Evolutionary conservation across 768 basidiomycete species (phyloP), one percentile per base, ranked within the genome.

Genomic region (Tricholoma hemisulphureum): DNA sequence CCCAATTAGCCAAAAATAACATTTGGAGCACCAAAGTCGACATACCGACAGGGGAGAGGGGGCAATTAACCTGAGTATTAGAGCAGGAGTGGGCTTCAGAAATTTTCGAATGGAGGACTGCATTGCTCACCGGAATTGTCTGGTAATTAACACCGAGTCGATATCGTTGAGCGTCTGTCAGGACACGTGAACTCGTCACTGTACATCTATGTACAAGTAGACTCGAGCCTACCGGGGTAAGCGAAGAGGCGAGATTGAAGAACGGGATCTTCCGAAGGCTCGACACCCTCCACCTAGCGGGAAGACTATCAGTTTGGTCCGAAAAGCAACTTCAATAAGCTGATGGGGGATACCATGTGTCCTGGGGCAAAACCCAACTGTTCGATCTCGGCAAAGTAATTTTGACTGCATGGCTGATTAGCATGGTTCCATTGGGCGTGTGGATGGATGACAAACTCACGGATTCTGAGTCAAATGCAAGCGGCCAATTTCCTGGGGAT

Each of bases 221-320:
- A 8, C 32, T 37, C 7, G 32, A 43, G 52, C 69, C 59, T 62
- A 74, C 80, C 81, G 41, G 77, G 78, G 64, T 86, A 85, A 1
- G 82, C 78, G 70, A 84, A 85, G 53, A 85, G 70, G 31, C 83
- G 79, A 16, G 77, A 75, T 67, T 86, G 84, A 20, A 85, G 76
- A 39, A 82, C 81, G 1, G 83, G 84, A 67, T 86, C 84, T 46
- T 80, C 81, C 0, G 75, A 77, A 6, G 82, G 75, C 67, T 81
- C 83, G 61, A 75, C 70, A 14, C 76, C 76, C n/a, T 39, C 37
- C 37, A 57, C 58, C 56, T 32, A 61, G 62, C 60, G 61, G 23
- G 13, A 24, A 26, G 41, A 32, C 26, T n/a, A 31, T 51, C 26
- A 18, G 29, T 34, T 34, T 51, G 31, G 41, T 29, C 50, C 9